phyloP scores from a whole-genome alignment of 139 green algal genomes.

The Spirogloea muscicola region DNA sequence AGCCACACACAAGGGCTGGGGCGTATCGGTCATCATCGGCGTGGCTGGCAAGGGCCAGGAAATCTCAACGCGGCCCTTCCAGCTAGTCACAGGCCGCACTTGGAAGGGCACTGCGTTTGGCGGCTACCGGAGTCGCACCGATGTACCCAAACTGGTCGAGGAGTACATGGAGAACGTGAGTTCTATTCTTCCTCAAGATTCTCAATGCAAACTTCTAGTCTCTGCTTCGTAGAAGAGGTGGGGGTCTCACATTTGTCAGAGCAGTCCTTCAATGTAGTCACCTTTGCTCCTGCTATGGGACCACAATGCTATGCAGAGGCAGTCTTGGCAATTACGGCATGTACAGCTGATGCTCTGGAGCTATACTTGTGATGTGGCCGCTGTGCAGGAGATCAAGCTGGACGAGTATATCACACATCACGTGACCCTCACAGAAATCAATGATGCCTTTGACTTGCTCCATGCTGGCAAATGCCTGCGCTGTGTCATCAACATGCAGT shows the following conservation, averaged over 20 bases:
- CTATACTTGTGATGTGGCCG: no score
- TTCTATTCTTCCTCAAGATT: no score
- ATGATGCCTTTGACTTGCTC: conserved; percentile 89
- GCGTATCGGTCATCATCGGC: conserved; percentile 57
- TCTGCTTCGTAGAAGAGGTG: no score
- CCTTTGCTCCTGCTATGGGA: no score
- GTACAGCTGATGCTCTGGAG: no score
- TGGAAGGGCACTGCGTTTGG: conserved; percentile 94
- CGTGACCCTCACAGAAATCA: conserved; percentile 73
- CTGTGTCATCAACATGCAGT: conserved; percentile 65
- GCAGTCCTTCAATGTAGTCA: no score
- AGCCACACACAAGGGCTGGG: conserved; percentile 69
- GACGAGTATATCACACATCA: conserved; percentile 86
- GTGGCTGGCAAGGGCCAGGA: conserved; percentile 82
- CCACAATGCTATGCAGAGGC: no score
- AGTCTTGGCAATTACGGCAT: no score
- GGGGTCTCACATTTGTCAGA: no score
- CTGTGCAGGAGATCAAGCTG: conserved; percentile 73
- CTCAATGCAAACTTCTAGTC: no score
- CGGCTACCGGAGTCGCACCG: conserved; percentile 71
- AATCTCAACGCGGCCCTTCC: conserved; percentile 91
- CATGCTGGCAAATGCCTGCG: conserved; percentile 81
- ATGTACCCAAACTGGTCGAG: conserved; percentile 88
- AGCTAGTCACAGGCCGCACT: conserved; percentile 65
- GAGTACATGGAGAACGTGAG: conserved; percentile 35